These are phyloP conservation scores for Candida germanica DNA, from an alignment of 805 yeast species.

Conservation along the genomic window DNA sequence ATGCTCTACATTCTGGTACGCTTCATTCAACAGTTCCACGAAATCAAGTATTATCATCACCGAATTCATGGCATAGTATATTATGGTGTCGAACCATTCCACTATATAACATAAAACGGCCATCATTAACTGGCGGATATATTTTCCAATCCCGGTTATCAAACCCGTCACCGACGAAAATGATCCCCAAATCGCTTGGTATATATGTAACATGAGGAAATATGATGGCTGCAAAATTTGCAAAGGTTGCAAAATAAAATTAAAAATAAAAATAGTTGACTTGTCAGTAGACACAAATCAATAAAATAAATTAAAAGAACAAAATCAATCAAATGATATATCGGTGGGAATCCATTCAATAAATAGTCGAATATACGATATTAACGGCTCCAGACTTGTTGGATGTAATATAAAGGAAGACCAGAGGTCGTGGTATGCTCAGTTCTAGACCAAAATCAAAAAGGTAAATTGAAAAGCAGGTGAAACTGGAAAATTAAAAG, in stretches of 20 bases:
- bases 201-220: too few relatives aligned
- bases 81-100: conserved; percentile 9
- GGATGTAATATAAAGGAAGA: not conserved
- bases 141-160: not conserved
- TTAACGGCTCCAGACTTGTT: not conserved
- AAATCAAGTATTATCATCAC: conserved; percentile 10
- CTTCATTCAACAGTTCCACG: conserved; percentile 8
- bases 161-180: conserved; percentile 2
- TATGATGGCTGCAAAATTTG: too few relatives aligned
- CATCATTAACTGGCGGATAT: not conserved
- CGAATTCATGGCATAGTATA: conserved; percentile 14
- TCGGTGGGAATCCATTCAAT: too few relatives aligned
- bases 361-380: not conserved
- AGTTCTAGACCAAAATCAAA: not conserved
- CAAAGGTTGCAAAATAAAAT: too few relatives aligned
- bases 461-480: too few relatives aligned
- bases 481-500: too few relatives aligned
- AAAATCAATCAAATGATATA: too few relatives aligned
- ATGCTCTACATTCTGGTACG: conserved; percentile 1
- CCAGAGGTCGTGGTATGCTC: too few relatives aligned
- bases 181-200: too few relatives aligned
- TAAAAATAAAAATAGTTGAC: too few relatives aligned
- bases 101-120: not conserved
- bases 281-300: too few relatives aligned
- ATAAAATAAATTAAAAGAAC: too few relatives aligned